phyloP scores from a whole-genome alignment of 192 early-diverging fungal genomes.

The Thamnidium elegans region DNA sequence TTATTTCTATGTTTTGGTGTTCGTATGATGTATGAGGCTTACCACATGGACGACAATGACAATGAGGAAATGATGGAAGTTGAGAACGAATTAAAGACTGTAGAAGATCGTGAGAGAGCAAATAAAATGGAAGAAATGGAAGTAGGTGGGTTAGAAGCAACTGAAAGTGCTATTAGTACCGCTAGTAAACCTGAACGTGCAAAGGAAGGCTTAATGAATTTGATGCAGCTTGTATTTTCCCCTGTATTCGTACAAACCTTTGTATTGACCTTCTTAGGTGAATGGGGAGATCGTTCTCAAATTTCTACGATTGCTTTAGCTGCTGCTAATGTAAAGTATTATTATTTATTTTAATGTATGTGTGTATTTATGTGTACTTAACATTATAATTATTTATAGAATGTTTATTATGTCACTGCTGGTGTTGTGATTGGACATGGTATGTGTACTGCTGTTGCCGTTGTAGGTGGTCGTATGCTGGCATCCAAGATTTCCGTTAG shows the following conservation, averaged over 20 bases:
- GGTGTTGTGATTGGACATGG: slow-evolving; percentile 90
- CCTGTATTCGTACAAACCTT: slow-evolving; percentile 96
- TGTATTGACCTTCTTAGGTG: slow-evolving; percentile 93
- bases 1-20: slow-evolving; percentile 95
- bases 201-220: slow-evolving; percentile 60
- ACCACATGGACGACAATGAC: slow-evolving; percentile 85
- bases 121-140: slow-evolving; percentile 59
- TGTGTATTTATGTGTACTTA: not conserved
- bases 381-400: slow-evolving; percentile 39
- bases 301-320: slow-evolving; percentile 95
- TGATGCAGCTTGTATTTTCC: slow-evolving; percentile 77
- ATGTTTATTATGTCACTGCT: slow-evolving; percentile 86
- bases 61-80: slow-evolving; percentile 91
- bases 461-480: slow-evolving; percentile 88
- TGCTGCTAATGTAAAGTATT: slow-evolving; percentile 70
- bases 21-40: slow-evolving; percentile 82
- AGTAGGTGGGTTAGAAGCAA: slow-evolving; percentile 44
- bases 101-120: slow-evolving; percentile 56
- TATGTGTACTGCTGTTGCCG: slow-evolving; percentile 89
- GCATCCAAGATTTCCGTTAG: slow-evolving; percentile 84
- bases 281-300: slow-evolving; percentile 98
- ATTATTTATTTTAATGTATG: not conserved
- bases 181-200: slow-evolving; percentile 2
- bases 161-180: slow-evolving; percentile 6
- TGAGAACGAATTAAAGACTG: slow-evolving; percentile 81